Conservation (phyloP, 768 basidiomycete genomes). For the Mycena alexandri region DNA sequence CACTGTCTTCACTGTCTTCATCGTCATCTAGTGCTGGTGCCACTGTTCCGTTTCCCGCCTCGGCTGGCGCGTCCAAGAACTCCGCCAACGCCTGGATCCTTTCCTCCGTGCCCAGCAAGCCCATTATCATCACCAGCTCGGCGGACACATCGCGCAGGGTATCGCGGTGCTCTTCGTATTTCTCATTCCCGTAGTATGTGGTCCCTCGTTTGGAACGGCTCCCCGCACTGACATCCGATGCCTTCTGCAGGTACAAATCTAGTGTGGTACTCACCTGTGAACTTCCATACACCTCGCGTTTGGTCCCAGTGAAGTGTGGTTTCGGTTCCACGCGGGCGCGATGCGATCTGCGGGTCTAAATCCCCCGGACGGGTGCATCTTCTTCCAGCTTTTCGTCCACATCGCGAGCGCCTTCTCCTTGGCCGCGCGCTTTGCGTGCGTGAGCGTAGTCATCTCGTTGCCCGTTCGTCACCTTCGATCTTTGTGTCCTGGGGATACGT, state of each 20-base stretch:
- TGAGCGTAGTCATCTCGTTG: slow-evolving; percentile 8
- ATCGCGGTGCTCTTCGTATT: too few relatives aligned
- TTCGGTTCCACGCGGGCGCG: slow-evolving; percentile 19
- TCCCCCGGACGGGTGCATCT: slow-evolving; percentile 5
- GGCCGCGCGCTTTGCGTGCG: slow-evolving; percentile 17
- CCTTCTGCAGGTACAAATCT: slow-evolving; percentile 27
- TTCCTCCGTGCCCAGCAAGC: too few relatives aligned
- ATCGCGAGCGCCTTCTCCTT: slow-evolving; percentile 4
- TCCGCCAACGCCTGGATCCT: too few relatives aligned
- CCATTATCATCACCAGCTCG: too few relatives aligned
- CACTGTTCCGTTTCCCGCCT: too few relatives aligned
- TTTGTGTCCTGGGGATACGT: too few relatives aligned
- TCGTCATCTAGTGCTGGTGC: too few relatives aligned
- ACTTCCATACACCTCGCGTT: slow-evolving; percentile 22
- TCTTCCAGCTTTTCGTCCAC: slow-evolving; percentile 15
- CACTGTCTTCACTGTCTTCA: too few relatives aligned
- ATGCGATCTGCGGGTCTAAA: slow-evolving; percentile 20
- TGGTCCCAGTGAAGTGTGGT: slow-evolving; percentile 12
- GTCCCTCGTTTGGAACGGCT: background rate
- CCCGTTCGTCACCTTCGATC: too few relatives aligned
- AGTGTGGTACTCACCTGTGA: slow-evolving; percentile 38
- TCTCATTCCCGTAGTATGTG: too few relatives aligned
- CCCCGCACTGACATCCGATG: slow-evolving; percentile 32
- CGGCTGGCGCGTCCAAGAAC: too few relatives aligned
- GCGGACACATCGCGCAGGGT: too few relatives aligned